A percentile compares a stretch with the other conserved stretches of the same genome.
These are phyloP conservation scores for Beauveria varroae DNA, from an alignment of 2,329 filamentous ascomycete genomes.

Conservation along the genomic window DNA sequence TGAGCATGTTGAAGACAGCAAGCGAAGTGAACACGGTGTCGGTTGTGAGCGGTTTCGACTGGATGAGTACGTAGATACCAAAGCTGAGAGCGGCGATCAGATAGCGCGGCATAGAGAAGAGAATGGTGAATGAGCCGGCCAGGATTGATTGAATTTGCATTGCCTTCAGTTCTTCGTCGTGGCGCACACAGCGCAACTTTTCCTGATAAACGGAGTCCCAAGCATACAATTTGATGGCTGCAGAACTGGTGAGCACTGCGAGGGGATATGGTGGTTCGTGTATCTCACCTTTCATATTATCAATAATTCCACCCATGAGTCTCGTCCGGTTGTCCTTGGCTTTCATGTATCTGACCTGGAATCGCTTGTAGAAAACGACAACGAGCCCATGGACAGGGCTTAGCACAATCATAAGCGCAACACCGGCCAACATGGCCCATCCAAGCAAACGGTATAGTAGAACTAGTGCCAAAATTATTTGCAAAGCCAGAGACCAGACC, in stretches of 20 bases:
- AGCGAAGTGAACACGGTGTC: conserved; percentile 82
- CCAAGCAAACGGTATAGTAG: conserved; percentile 90
- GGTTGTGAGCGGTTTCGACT: conserved; percentile 67
- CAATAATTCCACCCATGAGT: conserved; percentile 85
- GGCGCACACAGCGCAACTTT: conserved; percentile 82
- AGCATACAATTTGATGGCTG: conserved; percentile 75
- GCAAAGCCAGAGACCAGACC: conserved; percentile 85
- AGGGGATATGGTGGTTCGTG: conserved; percentile 6
- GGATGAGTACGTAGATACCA: conserved; percentile 74
- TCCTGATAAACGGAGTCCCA: conserved; percentile 91
- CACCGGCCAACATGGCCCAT: conserved; percentile 79
- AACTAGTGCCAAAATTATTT: conserved; percentile 82
- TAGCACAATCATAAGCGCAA: conserved; percentile 86
- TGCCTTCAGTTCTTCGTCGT: conserved; percentile 82
- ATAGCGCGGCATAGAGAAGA: conserved; percentile 91
- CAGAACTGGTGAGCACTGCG: conserved; percentile 9
- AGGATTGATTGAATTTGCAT: conserved; percentile 83
- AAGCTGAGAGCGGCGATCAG: conserved; percentile 89
- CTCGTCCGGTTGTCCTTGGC: conserved; percentile 85
- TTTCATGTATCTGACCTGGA: conserved; percentile 90
- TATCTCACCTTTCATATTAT: conserved; percentile 77
- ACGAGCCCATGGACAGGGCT: conserved; percentile 84
- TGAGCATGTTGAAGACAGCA: conserved; percentile 84
- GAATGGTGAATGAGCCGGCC: conserved; percentile 84
- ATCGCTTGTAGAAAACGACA: conserved; percentile 74